Evolutionary conservation across 2,329 filamentous ascomycete species (phyloP), one percentile per base, ranked within the genome.

Genomic region (Phoma herbarum): DNA sequence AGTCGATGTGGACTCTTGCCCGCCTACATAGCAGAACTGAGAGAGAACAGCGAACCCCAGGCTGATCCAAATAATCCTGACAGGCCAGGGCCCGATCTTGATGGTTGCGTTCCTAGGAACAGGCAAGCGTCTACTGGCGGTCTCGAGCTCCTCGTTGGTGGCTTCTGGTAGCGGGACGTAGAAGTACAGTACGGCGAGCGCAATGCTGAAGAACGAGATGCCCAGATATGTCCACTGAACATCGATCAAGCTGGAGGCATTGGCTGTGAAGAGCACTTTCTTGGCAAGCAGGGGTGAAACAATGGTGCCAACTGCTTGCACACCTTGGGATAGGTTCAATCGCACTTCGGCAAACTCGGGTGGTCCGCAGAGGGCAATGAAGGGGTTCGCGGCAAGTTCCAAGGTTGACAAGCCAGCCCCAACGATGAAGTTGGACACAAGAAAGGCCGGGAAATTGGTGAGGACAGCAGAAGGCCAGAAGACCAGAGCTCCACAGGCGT

Each of bases 381-480:
- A 89, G 0, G 86, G 84, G 55, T 89, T 88, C 1, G 85, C 85
- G 1, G 84, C 81, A 0, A 86, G 82, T 69, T 89, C 86, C 31
- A 89, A 72, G 10, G 85, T 85, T 1, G 85, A 85, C 11, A 89
- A 77, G 0, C 86, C 86, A 23, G 84, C 79, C 0, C 85, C 86
- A 2, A 86, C 84, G 55, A 89, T 85, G 66, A 88, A 86, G 61
- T 88, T 88, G 2, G 86, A 87, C 20, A 88, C 75, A 2, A 86
- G 74, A 59, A 88, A 88, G 0, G 86, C 85, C 1, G 82, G 79
- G 56, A 86, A 88, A 0, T 85, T 88, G 0, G 83, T 84, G 28
- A 88, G 75, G 1, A 88, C 86, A 2, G 86, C 86, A 3, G 86
- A 86, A 0, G 86, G 86, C 86, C 86, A 89, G 74, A 88, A 89